These are phyloP conservation scores for Adiantum capillusveneris DNA, from an alignment of 75 land plant genomes.

Conservation along the genomic window DNA sequence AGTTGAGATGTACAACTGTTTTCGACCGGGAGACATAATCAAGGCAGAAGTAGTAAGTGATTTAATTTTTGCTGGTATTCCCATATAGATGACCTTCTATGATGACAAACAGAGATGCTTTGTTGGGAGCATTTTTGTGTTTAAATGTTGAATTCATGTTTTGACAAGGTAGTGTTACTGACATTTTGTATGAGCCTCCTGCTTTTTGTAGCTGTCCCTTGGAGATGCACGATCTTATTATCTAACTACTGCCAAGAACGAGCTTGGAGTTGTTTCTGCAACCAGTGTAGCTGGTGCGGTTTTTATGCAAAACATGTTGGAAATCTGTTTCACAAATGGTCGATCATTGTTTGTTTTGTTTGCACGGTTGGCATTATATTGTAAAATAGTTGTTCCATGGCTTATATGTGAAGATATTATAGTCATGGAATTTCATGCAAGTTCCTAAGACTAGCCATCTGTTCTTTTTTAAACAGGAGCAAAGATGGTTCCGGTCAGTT, in stretches of 20 bases:
- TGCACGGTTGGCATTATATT: too few relatives aligned
- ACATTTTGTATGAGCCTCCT: background rate
- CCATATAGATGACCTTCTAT: too few relatives aligned
- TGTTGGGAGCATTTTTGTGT: conserved; percentile 8
- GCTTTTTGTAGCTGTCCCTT: conserved; percentile 56
- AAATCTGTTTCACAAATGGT: too few relatives aligned
- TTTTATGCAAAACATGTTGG: too few relatives aligned
- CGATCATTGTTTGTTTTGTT: too few relatives aligned
- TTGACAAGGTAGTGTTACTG: too few relatives aligned
- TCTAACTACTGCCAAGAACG: conserved; percentile 94
- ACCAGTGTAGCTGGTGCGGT: conserved; percentile 70
- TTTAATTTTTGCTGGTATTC: too few relatives aligned
- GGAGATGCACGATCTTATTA: conserved; percentile 96
- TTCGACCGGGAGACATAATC: conserved; percentile 90
- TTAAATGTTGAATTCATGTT: background rate
- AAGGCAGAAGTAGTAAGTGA: conserved; percentile 77
- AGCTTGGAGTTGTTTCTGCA: conserved; percentile 95
- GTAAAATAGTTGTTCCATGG: too few relatives aligned
- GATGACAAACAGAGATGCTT: too few relatives aligned
- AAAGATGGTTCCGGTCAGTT: conserved; percentile 85
- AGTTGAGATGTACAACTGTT: conserved; percentile 87
- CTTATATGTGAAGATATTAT: too few relatives aligned
- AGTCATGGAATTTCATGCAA: too few relatives aligned
- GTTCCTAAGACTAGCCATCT: too few relatives aligned
- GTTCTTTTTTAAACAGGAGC: conserved; percentile 54